Percentiles rank a stretch among this genome's conserved stretches.
These are phyloP conservation scores for Dictyostelium capitatum DNA, from an alignment of 78 protist species.

Conservation along the genomic window DNA sequence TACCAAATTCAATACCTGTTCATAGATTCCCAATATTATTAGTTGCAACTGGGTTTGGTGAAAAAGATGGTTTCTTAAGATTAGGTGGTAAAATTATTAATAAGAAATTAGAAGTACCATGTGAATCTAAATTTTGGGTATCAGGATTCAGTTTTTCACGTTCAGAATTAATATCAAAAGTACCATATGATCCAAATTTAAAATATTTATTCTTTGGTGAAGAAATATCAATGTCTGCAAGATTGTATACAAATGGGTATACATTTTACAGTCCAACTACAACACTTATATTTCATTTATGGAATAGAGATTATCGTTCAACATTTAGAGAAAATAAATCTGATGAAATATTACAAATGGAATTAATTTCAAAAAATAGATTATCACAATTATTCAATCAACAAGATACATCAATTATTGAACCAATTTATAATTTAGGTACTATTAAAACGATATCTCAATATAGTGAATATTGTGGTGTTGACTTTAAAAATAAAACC, in stretches of 20 bases:
- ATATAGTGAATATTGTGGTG: slow-evolving; percentile 60
- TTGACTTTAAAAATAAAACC: slow-evolving; percentile 7
- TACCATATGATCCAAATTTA: slow-evolving; percentile 84
- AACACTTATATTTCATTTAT: slow-evolving; percentile 67
- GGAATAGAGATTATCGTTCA: slow-evolving; percentile 79
- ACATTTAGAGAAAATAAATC: slow-evolving; percentile 70
- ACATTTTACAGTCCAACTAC: slow-evolving; percentile 70
- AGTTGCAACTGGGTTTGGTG: slow-evolving; percentile 26
- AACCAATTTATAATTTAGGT: slow-evolving; percentile 42
- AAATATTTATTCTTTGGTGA: slow-evolving; percentile 84
- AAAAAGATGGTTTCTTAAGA: slow-evolving; percentile 59
- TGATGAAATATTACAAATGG: not conserved
- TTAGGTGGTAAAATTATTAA: slow-evolving; percentile 44
- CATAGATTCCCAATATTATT: slow-evolving; percentile 44
- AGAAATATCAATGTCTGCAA: slow-evolving; percentile 72
- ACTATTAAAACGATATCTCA: not conserved
- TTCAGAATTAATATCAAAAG: slow-evolving; percentile 30
- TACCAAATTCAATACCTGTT: slow-evolving; percentile 33
- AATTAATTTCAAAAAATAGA: not conserved
- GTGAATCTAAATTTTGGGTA: slow-evolving; percentile 65
- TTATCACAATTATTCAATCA: not conserved
- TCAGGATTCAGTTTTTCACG: slow-evolving; percentile 80
- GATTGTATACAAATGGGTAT: slow-evolving; percentile 81
- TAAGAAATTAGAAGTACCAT: not conserved
- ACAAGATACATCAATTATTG: not conserved